Conservation (phyloP, 2,329 filamentous ascomycete species). For the Pseudocercospora crystallina region DNA sequence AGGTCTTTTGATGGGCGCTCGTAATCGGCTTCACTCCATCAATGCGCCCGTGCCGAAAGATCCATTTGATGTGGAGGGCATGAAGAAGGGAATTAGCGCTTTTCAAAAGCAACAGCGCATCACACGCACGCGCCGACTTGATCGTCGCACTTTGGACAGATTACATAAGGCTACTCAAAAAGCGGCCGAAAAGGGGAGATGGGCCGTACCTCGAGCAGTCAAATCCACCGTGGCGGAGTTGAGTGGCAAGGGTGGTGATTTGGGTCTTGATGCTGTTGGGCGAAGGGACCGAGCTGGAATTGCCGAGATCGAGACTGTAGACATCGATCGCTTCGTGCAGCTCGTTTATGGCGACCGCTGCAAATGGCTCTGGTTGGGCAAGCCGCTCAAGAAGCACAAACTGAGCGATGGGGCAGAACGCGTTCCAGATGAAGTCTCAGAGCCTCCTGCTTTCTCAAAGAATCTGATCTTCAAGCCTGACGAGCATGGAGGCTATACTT, state of each 20-base stretch:
- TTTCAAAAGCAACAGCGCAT: conserved; percentile 91
- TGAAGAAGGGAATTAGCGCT: conserved; percentile 78
- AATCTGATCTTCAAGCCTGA: conserved; percentile 58
- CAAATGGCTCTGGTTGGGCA: conserved; percentile 95
- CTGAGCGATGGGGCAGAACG: conserved; percentile 10
- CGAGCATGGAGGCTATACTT: conserved; percentile 50
- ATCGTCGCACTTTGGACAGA: conserved; percentile 77
- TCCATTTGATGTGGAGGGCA: conserved; percentile 78
- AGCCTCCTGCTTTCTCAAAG: conserved; percentile 23
- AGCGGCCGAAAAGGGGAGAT: conserved; percentile 82
- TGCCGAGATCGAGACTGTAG: conserved; percentile 86
- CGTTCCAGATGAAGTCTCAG: conserved; percentile 13
- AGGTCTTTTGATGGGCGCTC: conserved; percentile 83
- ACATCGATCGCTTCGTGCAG: conserved; percentile 79
- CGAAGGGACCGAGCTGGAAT: conserved; percentile 82
- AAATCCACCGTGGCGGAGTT: conserved; percentile 94
- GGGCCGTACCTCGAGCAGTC: conserved; percentile 89
- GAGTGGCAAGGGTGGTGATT: conserved; percentile 88
- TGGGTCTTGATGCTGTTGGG: conserved; percentile 92
- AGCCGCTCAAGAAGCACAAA: conserved; percentile 64
- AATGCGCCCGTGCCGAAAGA: conserved; percentile 86
- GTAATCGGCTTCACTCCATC: conserved; percentile 82
- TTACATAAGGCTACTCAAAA: conserved; percentile 85
- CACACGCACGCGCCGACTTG: conserved; percentile 72
- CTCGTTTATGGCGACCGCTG: conserved; percentile 77